Conservation (phyloP, 805 yeast genomes). For the Saccharomyces kudriavzevii region DNA sequence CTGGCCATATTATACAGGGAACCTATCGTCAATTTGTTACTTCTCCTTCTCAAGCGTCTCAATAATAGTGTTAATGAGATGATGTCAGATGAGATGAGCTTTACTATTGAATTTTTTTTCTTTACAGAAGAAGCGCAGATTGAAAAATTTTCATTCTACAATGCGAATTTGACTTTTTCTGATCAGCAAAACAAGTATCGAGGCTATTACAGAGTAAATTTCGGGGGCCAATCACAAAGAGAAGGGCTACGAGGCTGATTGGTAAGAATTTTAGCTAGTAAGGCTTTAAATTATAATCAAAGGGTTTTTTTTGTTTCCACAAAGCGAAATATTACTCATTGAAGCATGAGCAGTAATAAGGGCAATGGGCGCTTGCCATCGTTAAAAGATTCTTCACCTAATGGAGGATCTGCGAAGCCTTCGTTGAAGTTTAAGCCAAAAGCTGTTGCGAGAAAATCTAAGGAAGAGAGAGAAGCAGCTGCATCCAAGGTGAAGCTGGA, state of each 20-base stretch:
- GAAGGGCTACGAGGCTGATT: neutral
- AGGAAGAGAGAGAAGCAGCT: conserved; percentile 73
- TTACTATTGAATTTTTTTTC: neutral
- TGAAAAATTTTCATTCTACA: conserved; percentile 3
- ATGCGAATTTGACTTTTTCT: neutral
- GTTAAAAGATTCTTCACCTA: conserved; percentile 11
- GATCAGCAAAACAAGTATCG: neutral
- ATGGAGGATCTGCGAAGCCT: conserved; percentile 31
- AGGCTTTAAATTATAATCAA: neutral
- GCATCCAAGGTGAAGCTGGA: conserved; percentile 47
- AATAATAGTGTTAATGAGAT: neutral
- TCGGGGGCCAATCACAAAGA: neutral
- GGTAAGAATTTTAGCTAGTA: neutral
- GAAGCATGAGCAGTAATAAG: conserved; percentile 10
- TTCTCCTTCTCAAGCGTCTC: neutral
- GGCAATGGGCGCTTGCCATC: conserved; percentile 30
- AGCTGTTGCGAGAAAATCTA: conserved; percentile 72
- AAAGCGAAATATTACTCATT: neutral
- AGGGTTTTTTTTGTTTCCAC: neutral
- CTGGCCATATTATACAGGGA: conserved; percentile 5
- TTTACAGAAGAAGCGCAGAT: neutral
- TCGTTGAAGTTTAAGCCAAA: conserved; percentile 77
- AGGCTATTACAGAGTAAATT: neutral
- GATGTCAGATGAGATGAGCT: conserved; percentile 20
- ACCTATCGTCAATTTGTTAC: no score